These are phyloP conservation scores for Aureobasidium sp. DNA, from an alignment of 2,329 filamentous ascomycete genomes.

Conservation along the genomic window DNA sequence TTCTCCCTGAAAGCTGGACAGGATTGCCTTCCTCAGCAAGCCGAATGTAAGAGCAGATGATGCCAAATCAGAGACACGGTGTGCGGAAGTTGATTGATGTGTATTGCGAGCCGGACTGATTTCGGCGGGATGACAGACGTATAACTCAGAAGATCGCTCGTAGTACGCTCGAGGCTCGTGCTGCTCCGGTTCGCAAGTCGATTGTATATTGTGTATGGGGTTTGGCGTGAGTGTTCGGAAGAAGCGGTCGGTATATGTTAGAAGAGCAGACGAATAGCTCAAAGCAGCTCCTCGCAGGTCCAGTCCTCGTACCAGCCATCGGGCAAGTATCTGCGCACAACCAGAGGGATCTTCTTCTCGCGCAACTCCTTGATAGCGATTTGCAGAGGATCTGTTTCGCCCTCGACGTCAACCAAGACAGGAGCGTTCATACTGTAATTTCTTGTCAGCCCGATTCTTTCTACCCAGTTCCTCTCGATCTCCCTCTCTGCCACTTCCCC, in stretches of 20 bases:
- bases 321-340: conserved; percentile 89
- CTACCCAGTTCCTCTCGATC: background rate
- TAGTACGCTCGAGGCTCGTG: background rate
- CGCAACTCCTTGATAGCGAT: conserved; percentile 96
- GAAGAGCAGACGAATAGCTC: conserved; percentile 15
- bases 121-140: too few relatives aligned
- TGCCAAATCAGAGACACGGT: too few relatives aligned
- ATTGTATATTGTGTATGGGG: background rate
- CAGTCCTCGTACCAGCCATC: conserved; percentile 99
- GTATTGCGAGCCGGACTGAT: background rate
- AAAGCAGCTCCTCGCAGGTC: conserved; percentile 91
- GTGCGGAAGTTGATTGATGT: background rate
- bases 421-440: conserved; percentile 79
- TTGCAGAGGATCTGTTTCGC: conserved; percentile 93
- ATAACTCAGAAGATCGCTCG: background rate
- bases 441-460: background rate
- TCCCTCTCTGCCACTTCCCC: too few relatives aligned
- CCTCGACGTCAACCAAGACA: conserved; percentile 90
- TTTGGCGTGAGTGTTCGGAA: too few relatives aligned
- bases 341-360: conserved; percentile 97
- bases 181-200: background rate
- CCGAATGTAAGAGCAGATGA: background rate
- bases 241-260: too few relatives aligned
- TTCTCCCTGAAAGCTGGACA: too few relatives aligned
- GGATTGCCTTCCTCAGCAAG: background rate